phyloP scores from a whole-genome alignment of 345 rosid species.

The Orychophragmus violaceus region DNA sequence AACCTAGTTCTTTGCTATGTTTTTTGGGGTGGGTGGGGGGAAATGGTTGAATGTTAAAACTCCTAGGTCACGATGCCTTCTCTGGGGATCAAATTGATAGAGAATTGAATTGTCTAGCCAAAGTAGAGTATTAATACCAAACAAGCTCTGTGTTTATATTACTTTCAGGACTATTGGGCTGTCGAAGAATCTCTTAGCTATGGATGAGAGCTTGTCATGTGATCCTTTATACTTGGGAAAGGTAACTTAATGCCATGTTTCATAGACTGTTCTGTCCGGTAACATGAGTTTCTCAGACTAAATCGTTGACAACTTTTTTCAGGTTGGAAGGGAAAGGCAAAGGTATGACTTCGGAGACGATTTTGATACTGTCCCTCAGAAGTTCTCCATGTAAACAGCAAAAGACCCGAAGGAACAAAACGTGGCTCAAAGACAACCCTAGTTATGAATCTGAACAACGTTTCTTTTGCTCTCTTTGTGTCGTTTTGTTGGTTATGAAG shows the following conservation, averaged over 20 bases:
- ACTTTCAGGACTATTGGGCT: constrained; percentile 65
- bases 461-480: background rate
- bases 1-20: background rate
- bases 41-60: background rate
- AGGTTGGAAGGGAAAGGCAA: constrained; percentile 91
- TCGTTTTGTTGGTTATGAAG: constrained; percentile 5
- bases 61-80: background rate
- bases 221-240: constrained; percentile 76
- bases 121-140: background rate
- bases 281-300: constrained; percentile 13
- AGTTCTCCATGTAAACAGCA: constrained; percentile 53
- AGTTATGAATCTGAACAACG: constrained; percentile 1
- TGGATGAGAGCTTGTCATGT: constrained; percentile 75
- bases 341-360: constrained; percentile 87
- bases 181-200: constrained; percentile 69
- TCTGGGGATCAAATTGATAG: background rate
- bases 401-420: background rate
- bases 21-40: background rate
- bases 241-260: constrained; percentile 38
- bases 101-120: background rate
- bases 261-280: background rate
- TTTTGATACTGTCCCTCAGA: constrained; percentile 82
- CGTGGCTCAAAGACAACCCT: constrained; percentile 1
- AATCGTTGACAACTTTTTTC: constrained; percentile 2
- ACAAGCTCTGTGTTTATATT: background rate